Percentiles rank a stretch among this genome's conserved stretches.
Evolutionary conservation across 2,329 filamentous ascomycete species (phyloP).

Genomic region (Cryphonectria naterciae): DNA sequence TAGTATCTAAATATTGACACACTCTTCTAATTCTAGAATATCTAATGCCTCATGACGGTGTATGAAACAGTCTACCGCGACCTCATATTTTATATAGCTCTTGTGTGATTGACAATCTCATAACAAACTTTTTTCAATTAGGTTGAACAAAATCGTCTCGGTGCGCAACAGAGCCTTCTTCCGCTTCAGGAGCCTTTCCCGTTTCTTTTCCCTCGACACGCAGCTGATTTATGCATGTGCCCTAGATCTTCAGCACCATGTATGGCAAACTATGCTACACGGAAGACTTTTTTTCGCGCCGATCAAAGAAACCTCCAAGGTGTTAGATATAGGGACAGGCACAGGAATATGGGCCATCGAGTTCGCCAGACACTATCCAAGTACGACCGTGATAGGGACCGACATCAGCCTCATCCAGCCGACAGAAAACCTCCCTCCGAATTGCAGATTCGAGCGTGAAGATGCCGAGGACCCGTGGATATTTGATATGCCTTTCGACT

Average conservation of each 20-base stretch:
- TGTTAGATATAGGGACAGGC: conserved; percentile 23
- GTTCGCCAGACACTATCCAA: conserved; percentile 22
- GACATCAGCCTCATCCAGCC: conserved; percentile 28
- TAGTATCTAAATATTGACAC: background rate
- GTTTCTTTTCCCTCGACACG: background rate
- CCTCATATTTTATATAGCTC: background rate
- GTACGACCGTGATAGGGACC: conserved; percentile 23
- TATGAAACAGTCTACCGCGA: background rate
- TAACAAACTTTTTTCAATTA: background rate
- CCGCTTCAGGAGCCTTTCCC: background rate
- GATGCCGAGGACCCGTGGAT: conserved; percentile 23
- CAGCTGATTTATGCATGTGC: background rate
- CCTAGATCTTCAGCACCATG: conserved; percentile 22
- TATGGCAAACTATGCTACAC: conserved; percentile 14
- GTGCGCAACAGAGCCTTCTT: background rate
- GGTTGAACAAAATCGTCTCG: conserved; percentile 18
- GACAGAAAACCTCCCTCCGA: conserved; percentile 14
- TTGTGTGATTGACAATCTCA: conserved; percentile 5
- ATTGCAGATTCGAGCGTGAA: conserved; percentile 18
- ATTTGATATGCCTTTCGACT: conserved; percentile 16
- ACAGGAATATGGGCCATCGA: conserved; percentile 28
- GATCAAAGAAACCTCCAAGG: conserved; percentile 6
- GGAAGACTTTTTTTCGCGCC: conserved; percentile 22
- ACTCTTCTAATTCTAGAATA: background rate
- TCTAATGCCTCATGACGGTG: conserved; percentile 16